These are phyloP conservation scores for Coemansia sp. DNA, from an alignment of 192 early-diverging fungal species.

Conservation along the genomic window DNA sequence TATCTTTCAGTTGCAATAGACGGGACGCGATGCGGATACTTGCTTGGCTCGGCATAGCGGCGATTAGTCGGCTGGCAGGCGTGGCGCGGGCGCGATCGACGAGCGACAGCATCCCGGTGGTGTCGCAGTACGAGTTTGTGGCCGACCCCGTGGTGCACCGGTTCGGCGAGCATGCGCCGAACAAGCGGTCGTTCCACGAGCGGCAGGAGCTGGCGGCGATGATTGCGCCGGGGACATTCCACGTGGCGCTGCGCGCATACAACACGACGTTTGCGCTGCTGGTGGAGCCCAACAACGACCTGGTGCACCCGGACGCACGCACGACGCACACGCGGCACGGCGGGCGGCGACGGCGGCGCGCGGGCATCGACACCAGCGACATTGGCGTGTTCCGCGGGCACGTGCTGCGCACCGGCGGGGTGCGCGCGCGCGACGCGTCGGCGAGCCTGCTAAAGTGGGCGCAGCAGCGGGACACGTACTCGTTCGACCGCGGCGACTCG, in stretches of 20 bases:
- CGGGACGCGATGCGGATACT: not conserved
- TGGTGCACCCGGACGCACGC: constrained; percentile 62
- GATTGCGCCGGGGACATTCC: constrained; percentile 54
- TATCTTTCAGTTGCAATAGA: too few relatives aligned
- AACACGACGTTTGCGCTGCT: constrained; percentile 64
- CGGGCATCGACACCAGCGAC: constrained; percentile 23
- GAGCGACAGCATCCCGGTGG: constrained; percentile 25
- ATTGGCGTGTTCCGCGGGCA: constrained; percentile 59
- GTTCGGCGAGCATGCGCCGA: constrained; percentile 5
- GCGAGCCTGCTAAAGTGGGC: constrained; percentile 34
- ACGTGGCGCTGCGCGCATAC: constrained; percentile 57
- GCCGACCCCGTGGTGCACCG: constrained; percentile 40
- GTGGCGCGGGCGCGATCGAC: constrained; percentile 13
- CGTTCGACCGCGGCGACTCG: constrained; percentile 43
- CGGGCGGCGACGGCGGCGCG: constrained; percentile 10
- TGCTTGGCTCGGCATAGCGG: not conserved
- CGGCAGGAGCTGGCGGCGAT: constrained; percentile 18
- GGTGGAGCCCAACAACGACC: constrained; percentile 64
- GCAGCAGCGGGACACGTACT: constrained; percentile 18
- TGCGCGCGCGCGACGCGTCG: constrained; percentile 17
- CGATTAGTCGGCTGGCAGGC: not conserved
- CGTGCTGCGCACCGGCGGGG: constrained; percentile 27
- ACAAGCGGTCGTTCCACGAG: constrained; percentile 34
- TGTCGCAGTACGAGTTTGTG: constrained; percentile 45
- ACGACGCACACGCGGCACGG: constrained; percentile 13